These are phyloP conservation scores for Bipolaris sorokiniana DNA, from an alignment of 2,329 filamentous ascomycete genomes.

Conservation along the genomic window DNA sequence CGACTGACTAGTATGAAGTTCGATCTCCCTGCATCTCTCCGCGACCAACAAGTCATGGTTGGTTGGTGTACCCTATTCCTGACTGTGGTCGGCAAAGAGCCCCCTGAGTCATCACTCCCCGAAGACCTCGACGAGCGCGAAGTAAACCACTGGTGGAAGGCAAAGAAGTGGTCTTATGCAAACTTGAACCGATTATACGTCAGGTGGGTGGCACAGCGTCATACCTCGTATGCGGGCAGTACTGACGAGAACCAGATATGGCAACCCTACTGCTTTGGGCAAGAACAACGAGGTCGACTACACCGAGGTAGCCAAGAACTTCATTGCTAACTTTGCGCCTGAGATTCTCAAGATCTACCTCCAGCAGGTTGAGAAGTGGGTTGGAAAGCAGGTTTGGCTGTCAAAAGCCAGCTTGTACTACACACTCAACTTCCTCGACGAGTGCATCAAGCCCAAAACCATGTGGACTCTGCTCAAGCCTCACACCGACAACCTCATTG, in stretches of 20 bases:
- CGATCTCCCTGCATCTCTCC: slow-evolving; percentile 79
- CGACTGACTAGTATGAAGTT: slow-evolving; percentile 63
- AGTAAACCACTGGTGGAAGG: slow-evolving; percentile 98
- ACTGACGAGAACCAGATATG: slow-evolving; percentile 69
- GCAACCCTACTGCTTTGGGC: slow-evolving; percentile 78
- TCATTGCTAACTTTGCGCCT: slow-evolving; percentile 88
- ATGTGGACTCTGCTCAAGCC: slow-evolving; percentile 96
- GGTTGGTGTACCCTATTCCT: slow-evolving; percentile 97
- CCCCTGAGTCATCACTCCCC: slow-evolving; percentile 77
- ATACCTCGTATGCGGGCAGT: slow-evolving; percentile 27
- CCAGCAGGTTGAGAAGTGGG: slow-evolving; percentile 95
- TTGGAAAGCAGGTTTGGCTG: slow-evolving; percentile 90
- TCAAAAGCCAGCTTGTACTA: slow-evolving; percentile 93
- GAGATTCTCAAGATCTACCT: slow-evolving; percentile 97
- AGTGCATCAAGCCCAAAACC: slow-evolving; percentile 94
- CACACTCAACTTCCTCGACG: slow-evolving; percentile 92
- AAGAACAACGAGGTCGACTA: slow-evolving; percentile 78
- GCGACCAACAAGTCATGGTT: slow-evolving; percentile 81
- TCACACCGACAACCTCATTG: slow-evolving; percentile 90
- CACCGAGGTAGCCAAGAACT: slow-evolving; percentile 83
- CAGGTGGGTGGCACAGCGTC: slow-evolving; percentile 61
- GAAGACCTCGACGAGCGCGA: slow-evolving; percentile 87
- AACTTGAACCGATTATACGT: slow-evolving; percentile 96
- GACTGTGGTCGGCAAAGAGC: slow-evolving; percentile 82
- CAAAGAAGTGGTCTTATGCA: slow-evolving; percentile 99